Conservation (phyloP, 805 yeast genomes). For the Soucietia sequanensis region DNA sequence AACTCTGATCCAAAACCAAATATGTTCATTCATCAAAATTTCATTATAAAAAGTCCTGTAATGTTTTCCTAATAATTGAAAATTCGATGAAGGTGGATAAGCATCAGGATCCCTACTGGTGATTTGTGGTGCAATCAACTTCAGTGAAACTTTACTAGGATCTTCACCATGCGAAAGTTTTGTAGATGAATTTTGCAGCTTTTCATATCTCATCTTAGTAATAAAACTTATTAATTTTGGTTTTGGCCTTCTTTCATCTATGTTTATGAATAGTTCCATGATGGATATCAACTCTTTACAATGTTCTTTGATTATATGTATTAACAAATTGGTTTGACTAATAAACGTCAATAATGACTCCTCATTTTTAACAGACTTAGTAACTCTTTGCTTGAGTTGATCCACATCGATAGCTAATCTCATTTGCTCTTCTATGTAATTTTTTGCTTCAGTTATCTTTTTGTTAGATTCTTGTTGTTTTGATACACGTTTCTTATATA, state of each 20-base stretch:
- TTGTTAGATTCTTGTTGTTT: constrained; percentile 16
- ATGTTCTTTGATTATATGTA: constrained; percentile 17
- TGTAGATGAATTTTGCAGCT: neutral
- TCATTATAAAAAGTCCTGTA: constrained; percentile 14
- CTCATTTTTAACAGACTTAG: constrained; percentile 15
- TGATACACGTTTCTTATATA: constrained; percentile 7
- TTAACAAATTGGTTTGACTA: constrained; percentile 21
- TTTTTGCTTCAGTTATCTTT: constrained; percentile 10
- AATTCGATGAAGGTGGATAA: constrained; percentile 18
- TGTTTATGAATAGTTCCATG: constrained; percentile 17
- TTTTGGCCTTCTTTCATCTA: constrained; percentile 20
- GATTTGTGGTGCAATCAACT: constrained; percentile 6
- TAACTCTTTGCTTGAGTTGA: neutral
- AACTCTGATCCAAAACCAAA: constrained; percentile 31
- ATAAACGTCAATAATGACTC: constrained; percentile 23
- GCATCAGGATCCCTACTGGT: constrained; percentile 27
- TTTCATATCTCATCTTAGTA: constrained; percentile 9
- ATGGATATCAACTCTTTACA: constrained; percentile 11
- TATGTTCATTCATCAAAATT: constrained; percentile 13
- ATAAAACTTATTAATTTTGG: constrained; percentile 17
- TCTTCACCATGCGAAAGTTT: neutral
- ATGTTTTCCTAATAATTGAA: constrained; percentile 20
- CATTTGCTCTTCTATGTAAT: neutral
- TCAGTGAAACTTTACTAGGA: constrained; percentile 7
- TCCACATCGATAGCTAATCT: neutral